Percentiles rank a stretch among this genome's conserved stretches.
phyloP scores from a whole-genome alignment of 768 basidiomycete genomes.

The Suillus subluteus region DNA sequence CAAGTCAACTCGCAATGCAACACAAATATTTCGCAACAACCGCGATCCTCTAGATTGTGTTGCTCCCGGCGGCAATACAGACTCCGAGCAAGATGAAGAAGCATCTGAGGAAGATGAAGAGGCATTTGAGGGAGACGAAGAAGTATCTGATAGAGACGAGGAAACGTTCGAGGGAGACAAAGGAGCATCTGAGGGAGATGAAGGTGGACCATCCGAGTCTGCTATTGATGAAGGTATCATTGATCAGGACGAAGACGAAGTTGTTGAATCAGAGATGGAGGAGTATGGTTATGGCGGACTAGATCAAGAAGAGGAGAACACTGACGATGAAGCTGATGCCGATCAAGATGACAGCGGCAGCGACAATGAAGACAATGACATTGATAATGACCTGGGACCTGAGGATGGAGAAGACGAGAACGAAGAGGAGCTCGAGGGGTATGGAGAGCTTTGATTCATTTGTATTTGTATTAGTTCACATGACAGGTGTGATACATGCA shows the following conservation, averaged over 20 bases:
- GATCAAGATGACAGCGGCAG: not conserved
- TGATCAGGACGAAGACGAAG: too few species aligned
- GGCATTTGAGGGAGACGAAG: too few species aligned
- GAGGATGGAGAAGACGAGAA: constrained; percentile 10
- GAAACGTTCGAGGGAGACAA: too few species aligned
- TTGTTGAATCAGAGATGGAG: constrained; percentile 4
- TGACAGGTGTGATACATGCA: not conserved
- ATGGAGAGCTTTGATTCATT: constrained; percentile 4
- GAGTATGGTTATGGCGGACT: constrained; percentile 7
- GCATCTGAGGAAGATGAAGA: not conserved
- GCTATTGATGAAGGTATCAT: not conserved
- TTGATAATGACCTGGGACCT: constrained; percentile 1
- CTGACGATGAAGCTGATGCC: not conserved
- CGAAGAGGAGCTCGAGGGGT: constrained; percentile 4
- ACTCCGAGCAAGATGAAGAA: not conserved
- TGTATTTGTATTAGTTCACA: not conserved
- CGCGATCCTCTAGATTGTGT: not conserved
- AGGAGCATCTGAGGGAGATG: not conserved
- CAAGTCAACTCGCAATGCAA: constrained; percentile 8
- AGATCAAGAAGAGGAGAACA: not conserved
- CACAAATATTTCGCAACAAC: not conserved
- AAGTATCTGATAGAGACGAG: too few species aligned
- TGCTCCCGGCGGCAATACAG: not conserved
- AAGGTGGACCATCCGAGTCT: not conserved
- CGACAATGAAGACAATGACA: not conserved